These are phyloP conservation scores for Paraconiothyrium brasiliense DNA, from an alignment of 2,329 filamentous ascomycete genomes.

Conservation along the genomic window DNA sequence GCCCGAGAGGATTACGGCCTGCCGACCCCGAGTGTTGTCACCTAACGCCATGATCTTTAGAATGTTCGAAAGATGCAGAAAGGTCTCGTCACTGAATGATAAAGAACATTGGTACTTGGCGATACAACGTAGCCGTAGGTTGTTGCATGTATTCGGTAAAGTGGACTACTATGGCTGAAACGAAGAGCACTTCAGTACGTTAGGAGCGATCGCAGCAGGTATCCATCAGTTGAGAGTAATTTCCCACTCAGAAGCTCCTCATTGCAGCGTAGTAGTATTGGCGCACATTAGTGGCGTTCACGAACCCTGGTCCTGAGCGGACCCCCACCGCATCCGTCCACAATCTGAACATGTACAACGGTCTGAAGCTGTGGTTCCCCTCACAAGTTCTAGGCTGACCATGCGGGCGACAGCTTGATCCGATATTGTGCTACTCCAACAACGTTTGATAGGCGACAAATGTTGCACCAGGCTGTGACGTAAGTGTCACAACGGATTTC, in stretches of 20 bases:
- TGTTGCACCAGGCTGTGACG: not conserved
- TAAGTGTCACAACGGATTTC: constrained; percentile 4
- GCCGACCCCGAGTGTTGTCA: constrained; percentile 11
- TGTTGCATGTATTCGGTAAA: not conserved
- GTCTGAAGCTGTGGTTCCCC: constrained; percentile 1
- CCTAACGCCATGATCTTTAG: constrained; percentile 3
- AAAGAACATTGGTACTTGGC: constrained; percentile 1
- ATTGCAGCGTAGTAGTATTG: constrained; percentile 5
- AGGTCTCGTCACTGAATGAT: not conserved
- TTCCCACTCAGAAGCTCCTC: not conserved
- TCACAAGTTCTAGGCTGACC: not conserved
- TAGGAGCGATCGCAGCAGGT: not conserved
- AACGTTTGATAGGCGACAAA: not conserved
- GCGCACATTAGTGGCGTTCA: not conserved
- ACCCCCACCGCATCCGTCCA: constrained; percentile 1
- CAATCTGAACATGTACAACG: constrained; percentile 2
- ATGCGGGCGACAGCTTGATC: constrained; percentile 6
- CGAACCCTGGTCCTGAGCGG: constrained; percentile 3
- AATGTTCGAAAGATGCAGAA: not conserved
- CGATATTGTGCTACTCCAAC: constrained; percentile 1
- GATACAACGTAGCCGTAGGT: not conserved
- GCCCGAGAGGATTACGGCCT: constrained; percentile 13
- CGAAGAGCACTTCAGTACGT: not conserved
- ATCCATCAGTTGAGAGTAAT: not conserved
- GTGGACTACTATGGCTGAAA: constrained; percentile 9